Evolutionary conservation across 139 green algal species (phyloP).

Genomic region (Pycnococcus provasolii): DNA sequence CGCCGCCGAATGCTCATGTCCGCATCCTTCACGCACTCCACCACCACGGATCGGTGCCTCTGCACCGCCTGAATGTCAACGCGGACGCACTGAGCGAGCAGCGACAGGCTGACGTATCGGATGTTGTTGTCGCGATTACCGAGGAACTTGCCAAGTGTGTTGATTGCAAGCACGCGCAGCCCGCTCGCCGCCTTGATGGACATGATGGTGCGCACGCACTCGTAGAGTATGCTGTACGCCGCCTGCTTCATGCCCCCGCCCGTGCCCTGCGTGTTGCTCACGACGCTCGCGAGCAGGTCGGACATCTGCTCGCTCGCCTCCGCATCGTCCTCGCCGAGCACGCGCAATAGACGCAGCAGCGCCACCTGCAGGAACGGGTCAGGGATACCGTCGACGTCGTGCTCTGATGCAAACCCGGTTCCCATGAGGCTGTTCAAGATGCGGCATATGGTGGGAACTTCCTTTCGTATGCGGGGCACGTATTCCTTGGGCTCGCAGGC

Average conservation of each 20-base stretch:
- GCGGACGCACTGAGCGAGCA: slow-evolving; percentile 66
- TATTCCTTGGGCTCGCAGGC: slow-evolving; percentile 24
- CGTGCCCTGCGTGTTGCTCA: slow-evolving; percentile 70
- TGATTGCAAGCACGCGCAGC: slow-evolving; percentile 89
- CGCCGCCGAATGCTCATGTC: slow-evolving; percentile 60
- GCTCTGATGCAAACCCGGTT: slow-evolving; percentile 60
- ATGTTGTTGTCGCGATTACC: slow-evolving; percentile 56
- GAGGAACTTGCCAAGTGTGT: slow-evolving; percentile 90
- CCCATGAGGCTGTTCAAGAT: slow-evolving; percentile 42
- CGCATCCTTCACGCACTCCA: slow-evolving; percentile 91
- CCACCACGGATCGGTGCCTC: slow-evolving; percentile 83
- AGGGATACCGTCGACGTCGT: slow-evolving; percentile 83
- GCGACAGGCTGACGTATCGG: slow-evolving; percentile 91
- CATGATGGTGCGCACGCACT: slow-evolving; percentile 89
- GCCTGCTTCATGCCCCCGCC: slow-evolving; percentile 49
- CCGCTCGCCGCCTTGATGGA: slow-evolving; percentile 77
- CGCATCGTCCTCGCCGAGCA: slow-evolving; percentile 64
- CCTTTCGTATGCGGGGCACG: slow-evolving; percentile 55
- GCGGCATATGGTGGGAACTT: slow-evolving; percentile 29
- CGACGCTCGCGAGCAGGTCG: slow-evolving; percentile 91
- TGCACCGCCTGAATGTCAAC: slow-evolving; percentile 87
- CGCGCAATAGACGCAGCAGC: slow-evolving; percentile 68
- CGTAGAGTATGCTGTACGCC: slow-evolving; percentile 91
- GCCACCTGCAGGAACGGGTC: slow-evolving; percentile 95
- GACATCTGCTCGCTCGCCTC: slow-evolving; percentile 90